Conservation (phyloP, 2,329 filamentous ascomycete species). For the Arthrobotrys musiformis region DNA sequence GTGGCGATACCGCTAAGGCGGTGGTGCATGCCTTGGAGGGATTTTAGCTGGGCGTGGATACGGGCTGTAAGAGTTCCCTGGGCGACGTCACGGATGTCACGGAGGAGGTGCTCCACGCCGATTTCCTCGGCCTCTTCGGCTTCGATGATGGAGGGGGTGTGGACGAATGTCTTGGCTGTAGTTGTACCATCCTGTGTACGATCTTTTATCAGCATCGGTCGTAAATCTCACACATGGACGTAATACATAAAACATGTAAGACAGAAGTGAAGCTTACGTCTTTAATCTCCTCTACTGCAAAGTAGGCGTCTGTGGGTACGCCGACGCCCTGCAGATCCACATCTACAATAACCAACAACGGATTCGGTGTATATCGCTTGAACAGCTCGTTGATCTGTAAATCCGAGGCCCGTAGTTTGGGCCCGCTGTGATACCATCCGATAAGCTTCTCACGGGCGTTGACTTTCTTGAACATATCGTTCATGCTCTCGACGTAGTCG, state of each 20-base stretch:
- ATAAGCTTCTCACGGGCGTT: slow-evolving; percentile 98
- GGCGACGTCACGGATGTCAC: slow-evolving; percentile 97
- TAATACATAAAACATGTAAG: not conserved
- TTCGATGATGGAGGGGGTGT: slow-evolving; percentile 97
- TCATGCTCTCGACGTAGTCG: slow-evolving; percentile 99
- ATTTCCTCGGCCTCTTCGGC: slow-evolving; percentile 99
- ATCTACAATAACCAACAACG: slow-evolving; percentile 95
- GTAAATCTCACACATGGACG: slow-evolving; percentile 9
- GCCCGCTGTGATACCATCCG: slow-evolving; percentile 99
- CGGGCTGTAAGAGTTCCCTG: slow-evolving; percentile 95
- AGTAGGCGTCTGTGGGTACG: slow-evolving; percentile 98
- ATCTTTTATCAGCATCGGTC: not conserved
- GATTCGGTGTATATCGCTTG: slow-evolving; percentile 98
- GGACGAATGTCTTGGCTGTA: slow-evolving; percentile 95
- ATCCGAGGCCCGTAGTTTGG: slow-evolving; percentile 95
- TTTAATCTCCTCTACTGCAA: slow-evolving; percentile 99
- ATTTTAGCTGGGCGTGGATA: slow-evolving; percentile 97
- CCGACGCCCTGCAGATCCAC: slow-evolving; percentile 98
- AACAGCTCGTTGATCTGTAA: slow-evolving; percentile 99
- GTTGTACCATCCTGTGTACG: slow-evolving; percentile 85
- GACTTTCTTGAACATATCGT: slow-evolving; percentile 99
- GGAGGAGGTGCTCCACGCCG: slow-evolving; percentile 94
- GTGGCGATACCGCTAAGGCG: slow-evolving; percentile 93
- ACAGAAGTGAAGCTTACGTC: slow-evolving; percentile 73
- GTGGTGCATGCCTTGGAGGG: slow-evolving; percentile 92